phyloP scores from a whole-genome alignment of 2,329 filamentous ascomycete genomes.

The Talaromyces piceae region DNA sequence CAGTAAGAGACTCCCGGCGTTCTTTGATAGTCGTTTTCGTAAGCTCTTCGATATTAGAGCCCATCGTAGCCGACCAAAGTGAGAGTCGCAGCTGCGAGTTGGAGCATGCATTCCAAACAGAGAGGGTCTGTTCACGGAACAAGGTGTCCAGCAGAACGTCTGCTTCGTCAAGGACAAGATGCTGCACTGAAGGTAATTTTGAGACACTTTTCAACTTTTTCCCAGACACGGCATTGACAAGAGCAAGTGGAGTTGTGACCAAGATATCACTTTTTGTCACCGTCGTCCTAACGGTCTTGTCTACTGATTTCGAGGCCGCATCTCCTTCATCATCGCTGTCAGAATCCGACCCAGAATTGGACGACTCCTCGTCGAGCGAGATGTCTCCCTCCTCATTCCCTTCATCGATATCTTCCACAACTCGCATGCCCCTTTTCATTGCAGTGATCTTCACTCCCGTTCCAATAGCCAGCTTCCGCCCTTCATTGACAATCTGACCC shows the following conservation, averaged over 20 bases:
- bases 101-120: constrained; percentile 73
- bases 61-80: constrained; percentile 96
- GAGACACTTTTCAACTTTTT: constrained; percentile 37
- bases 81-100: constrained; percentile 64
- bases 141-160: constrained; percentile 88
- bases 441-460: constrained; percentile 72
- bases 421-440: constrained; percentile 77
- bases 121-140: constrained; percentile 80
- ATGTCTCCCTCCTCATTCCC: constrained; percentile 25
- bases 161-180: constrained; percentile 82
- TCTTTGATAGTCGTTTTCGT: constrained; percentile 59
- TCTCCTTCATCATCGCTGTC: constrained; percentile 27
- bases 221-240: constrained; percentile 64
- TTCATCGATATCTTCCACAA: constrained; percentile 46
- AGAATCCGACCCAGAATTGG: constrained; percentile 30
- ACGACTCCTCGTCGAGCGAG: neutral
- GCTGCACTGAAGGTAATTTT: constrained; percentile 59
- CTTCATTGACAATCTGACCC: constrained; percentile 74
- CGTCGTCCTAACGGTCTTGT: constrained; percentile 33
- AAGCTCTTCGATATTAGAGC: constrained; percentile 79
- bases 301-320: constrained; percentile 19
- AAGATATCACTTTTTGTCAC: constrained; percentile 69
- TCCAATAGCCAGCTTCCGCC: constrained; percentile 67
- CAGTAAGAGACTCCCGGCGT: constrained; percentile 39
- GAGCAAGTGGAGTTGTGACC: constrained; percentile 69